phyloP scores from a whole-genome alignment of 192 early-diverging fungal species.

The Entophlyctis luteolus region DNA sequence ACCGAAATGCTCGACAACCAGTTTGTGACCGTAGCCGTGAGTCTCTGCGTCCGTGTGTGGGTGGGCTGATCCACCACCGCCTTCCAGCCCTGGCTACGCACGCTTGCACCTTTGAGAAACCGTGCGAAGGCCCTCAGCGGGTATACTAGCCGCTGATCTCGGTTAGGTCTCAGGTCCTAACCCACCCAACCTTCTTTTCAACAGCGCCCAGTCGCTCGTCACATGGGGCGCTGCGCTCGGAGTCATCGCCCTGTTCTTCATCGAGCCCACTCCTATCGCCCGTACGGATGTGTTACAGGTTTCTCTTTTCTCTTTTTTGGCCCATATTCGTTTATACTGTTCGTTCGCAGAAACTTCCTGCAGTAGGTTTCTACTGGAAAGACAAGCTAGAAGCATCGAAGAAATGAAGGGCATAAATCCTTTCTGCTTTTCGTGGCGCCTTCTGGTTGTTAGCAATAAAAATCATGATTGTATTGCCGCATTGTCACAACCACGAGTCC shows the following conservation, averaged over 20 bases:
- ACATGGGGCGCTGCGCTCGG: slow-evolving; percentile 44
- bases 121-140: slow-evolving; percentile 21
- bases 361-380: slow-evolving; percentile 45
- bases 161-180: too few species aligned
- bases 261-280: slow-evolving; percentile 46
- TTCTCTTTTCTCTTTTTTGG: too few species aligned
- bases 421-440: too few species aligned
- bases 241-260: slow-evolving; percentile 34
- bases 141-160: not conserved
- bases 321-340: too few species aligned
- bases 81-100: slow-evolving; percentile 26
- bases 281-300: slow-evolving; percentile 36
- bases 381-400: slow-evolving; percentile 44
- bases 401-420: too few species aligned
- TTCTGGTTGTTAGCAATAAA: too few species aligned
- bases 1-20: too few species aligned
- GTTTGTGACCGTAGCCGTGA: too few species aligned
- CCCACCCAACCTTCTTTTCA: not conserved
- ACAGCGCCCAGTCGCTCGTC: slow-evolving; percentile 14
- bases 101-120: slow-evolving; percentile 22
- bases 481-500: too few species aligned
- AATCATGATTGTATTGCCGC: too few species aligned
- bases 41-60: too few species aligned
- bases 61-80: too few species aligned
- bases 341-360: slow-evolving; percentile 35